Evolutionary conservation across 2,329 filamentous ascomycete genomes (phyloP), one percentile per base, ranked within the genome.

Genomic region (Lasiodiplodia gonubiensis): DNA sequence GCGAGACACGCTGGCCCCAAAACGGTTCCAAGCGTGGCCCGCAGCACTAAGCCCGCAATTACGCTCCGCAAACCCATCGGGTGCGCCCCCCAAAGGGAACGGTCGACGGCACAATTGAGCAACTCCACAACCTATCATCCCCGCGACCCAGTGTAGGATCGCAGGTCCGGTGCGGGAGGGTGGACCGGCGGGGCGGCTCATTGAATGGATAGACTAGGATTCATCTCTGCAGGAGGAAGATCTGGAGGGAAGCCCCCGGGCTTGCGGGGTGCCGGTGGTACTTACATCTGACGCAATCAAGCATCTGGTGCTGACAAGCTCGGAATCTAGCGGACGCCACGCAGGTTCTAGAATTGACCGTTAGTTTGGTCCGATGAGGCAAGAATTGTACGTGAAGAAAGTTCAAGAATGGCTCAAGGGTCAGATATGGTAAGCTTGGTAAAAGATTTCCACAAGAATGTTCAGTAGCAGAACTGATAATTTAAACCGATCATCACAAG

Each of bases 61-160:
- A 79, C 73, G 76, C 74, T 70, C n/a, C 46, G 42, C 59, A 35
- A 51, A n/a, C 46, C 42, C 42, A 18, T 21, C 46, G 59, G 72
- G 77, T 78, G 77, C 82, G 87, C 71, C 71, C 70, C 66, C 70
- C 61, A 68, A 70, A 70, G 68, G 71, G 71, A 75, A 71, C 75
- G 73, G 77, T n/a, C 46, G 39, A 42, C 18, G 57, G 57, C 57
- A 49, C 46, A 6, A 55, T 30, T 46, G 39, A 77, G 82, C 77
- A 87, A 91, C 90, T 92, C 88, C 89, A 92, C 90, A 89, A 92
- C 90, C 85, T 51, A 77, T 80, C 92, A 90, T 63, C 51, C 66
- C 66, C 16, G 84, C 92, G 27, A 80, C 82, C 85, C 80, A 75
- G 75, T 79, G 73, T 78, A 68, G 69, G 53, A 30, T 76, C 73